phyloP scores from a whole-genome alignment of 768 basidiomycete genomes.

The Austroboletus festivus region DNA sequence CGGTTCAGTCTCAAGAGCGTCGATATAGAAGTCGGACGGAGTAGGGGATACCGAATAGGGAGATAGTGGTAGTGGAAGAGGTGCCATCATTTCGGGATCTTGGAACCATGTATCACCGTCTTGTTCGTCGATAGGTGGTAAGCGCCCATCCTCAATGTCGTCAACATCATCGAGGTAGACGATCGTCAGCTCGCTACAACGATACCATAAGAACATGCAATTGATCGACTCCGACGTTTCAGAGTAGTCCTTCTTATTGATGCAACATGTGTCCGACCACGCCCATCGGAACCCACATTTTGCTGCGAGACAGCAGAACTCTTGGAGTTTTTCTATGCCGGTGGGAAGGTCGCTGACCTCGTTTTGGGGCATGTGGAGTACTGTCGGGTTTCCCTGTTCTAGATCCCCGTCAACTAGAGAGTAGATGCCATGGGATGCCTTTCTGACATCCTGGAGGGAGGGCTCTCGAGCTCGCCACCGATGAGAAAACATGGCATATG shows the following conservation, averaged over 20 bases:
- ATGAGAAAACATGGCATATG: slow-evolving; percentile 28
- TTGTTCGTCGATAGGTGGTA: background rate
- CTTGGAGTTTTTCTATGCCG: slow-evolving; percentile 25
- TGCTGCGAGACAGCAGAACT: slow-evolving; percentile 28
- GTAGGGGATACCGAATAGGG: background rate
- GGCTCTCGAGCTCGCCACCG: slow-evolving; percentile 22
- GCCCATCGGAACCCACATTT: slow-evolving; percentile 32
- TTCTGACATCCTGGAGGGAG: slow-evolving; percentile 15
- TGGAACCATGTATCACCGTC: slow-evolving; percentile 12
- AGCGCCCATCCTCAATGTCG: slow-evolving; percentile 17
- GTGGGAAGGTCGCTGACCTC: background rate
- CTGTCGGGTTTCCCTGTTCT: background rate
- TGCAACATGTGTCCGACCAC: slow-evolving; percentile 30
- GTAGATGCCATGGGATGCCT: slow-evolving; percentile 16
- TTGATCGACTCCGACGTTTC: slow-evolving; percentile 30
- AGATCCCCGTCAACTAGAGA: slow-evolving; percentile 5
- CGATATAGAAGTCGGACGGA: slow-evolving; percentile 1
- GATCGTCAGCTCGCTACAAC: slow-evolving; percentile 23
- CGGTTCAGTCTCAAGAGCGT: background rate
- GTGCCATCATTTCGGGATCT: slow-evolving; percentile 13
- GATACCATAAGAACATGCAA: slow-evolving; percentile 30
- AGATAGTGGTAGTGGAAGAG: no score
- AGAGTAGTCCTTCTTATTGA: slow-evolving; percentile 21
- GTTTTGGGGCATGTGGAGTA: background rate
- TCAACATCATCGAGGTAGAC: slow-evolving; percentile 29